phyloP scores from a whole-genome alignment of 352 stramenopile species.

The Phytopythium sindhum region DNA sequence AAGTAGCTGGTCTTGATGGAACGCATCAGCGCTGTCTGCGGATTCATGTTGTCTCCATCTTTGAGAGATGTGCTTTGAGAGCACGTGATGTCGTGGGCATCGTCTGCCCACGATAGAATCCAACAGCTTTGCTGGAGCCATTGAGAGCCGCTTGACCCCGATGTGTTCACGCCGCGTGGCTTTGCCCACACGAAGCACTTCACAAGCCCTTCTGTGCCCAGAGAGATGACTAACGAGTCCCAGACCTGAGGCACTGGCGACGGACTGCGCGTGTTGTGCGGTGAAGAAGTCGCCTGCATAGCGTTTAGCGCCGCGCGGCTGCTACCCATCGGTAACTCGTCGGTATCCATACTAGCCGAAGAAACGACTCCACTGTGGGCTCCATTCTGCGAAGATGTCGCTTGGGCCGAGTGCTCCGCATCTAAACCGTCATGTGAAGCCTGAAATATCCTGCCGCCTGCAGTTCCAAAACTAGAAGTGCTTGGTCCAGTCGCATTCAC shows the following conservation, averaged over 20 bases:
- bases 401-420: neutral
- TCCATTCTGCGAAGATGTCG: neutral
- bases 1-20: conserved; percentile 84
- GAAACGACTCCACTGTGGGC: neutral
- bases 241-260: conserved; percentile 26
- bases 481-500: neutral
- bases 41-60: conserved; percentile 82
- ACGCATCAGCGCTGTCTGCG: conserved; percentile 71
- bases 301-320: neutral
- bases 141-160: conserved; percentile 30
- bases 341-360: neutral
- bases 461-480: neutral
- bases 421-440: neutral
- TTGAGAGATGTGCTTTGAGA: conserved; percentile 80
- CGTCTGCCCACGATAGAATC: conserved; percentile 82
- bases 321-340: neutral
- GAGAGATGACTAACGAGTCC: conserved; percentile 72
- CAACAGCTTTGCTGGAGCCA: conserved; percentile 81
- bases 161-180: conserved; percentile 35
- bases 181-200: conserved; percentile 84
- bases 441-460: neutral
- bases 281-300: neutral
- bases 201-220: conserved; percentile 69
- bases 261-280: neutral
- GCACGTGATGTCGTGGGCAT: conserved; percentile 81